Percentiles rank a stretch among this genome's conserved stretches.
Conservation (phyloP, 2,329 filamentous ascomycete species). For the Monilinia polystroma region DNA sequence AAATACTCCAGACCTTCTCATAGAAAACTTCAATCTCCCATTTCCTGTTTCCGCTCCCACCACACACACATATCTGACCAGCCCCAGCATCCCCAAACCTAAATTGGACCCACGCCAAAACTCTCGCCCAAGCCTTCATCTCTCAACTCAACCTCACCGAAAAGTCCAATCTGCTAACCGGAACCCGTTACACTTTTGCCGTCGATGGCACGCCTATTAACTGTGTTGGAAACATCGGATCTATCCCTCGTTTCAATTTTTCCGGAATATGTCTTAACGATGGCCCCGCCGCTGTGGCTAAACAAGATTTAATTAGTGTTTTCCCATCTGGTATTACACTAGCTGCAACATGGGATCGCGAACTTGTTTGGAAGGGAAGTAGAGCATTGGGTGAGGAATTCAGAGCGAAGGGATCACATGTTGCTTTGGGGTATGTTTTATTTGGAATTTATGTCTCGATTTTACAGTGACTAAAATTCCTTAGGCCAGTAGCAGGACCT, state of each 20-base stretch:
- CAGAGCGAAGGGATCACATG: constrained; percentile 72
- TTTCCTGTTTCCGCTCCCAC: no score
- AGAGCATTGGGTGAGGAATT: constrained; percentile 75
- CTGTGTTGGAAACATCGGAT: constrained; percentile 23
- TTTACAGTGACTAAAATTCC: neutral
- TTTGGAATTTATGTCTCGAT: neutral
- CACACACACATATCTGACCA: no score
- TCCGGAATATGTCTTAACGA: constrained; percentile 28
- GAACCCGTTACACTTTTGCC: no score
- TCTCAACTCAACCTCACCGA: no score
- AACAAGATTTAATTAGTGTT: constrained; percentile 50
- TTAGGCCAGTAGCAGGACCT: constrained; percentile 55
- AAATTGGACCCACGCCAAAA: no score
- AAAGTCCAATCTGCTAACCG: no score
- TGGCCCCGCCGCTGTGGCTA: constrained; percentile 27
- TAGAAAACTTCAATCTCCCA: no score
- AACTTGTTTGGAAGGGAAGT: constrained; percentile 66
- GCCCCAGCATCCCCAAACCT: no score
- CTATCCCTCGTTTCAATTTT: constrained; percentile 27
- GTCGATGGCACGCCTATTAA: no score
- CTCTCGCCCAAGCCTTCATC: no score
- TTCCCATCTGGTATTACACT: constrained; percentile 71
- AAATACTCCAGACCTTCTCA: no score
- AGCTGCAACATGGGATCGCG: constrained; percentile 74
- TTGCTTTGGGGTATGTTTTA: constrained; percentile 56